Base-by-base conservation (phyloP, 73 alveolate species). In the Breviolum minutum region DNA sequence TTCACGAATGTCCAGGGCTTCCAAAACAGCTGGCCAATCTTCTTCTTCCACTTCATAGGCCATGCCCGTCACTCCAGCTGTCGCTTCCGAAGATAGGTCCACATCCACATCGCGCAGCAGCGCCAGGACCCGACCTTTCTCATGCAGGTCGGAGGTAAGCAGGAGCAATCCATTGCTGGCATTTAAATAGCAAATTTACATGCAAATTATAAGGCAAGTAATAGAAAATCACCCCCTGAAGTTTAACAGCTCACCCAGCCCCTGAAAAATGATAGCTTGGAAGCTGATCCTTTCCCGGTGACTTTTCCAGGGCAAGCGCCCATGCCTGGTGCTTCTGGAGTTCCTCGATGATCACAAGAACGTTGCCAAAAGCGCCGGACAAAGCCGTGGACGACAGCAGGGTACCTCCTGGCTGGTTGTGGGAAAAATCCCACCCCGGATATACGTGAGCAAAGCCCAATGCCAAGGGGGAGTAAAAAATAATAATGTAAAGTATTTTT, bases 321-420 rank as follows among this genome's bases (percentile, higher is more conserved):
- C 26, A 6, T 24, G 69, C 95, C 95, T 26, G 97, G 97, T 63
- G 48, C 24, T 66, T 92, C 97, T 24, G 97, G 97, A 11, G 97
- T 92, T 20, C 97, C 97, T 26, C 97, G 62, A 64, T 92, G 97
- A 74, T 92, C 97, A 66, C 97, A 92, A 26, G 90, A 73, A 29
- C 85, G 82, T 80, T 92, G 97, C 97, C 97, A 92, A 48, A 92
- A 92, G 66, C 97, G 97, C 20, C 97, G 97, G 17, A 92, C 63
- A 68, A 69, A 92, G 71, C 97, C 97, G 11, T 66, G 88, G 48
- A 92, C 97, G 30, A 71, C 13, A 10, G 97, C 95, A 26, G 82
- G 95, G 60, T 32, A 69, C 27, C 40, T 26, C 70, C 93, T 61
- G 60, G 60, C 2, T 20, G 27, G 89, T 54, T 80, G 66, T 29